Conservation (phyloP, 2,329 filamentous ascomycete genomes). For the Penicillium sp. region DNA sequence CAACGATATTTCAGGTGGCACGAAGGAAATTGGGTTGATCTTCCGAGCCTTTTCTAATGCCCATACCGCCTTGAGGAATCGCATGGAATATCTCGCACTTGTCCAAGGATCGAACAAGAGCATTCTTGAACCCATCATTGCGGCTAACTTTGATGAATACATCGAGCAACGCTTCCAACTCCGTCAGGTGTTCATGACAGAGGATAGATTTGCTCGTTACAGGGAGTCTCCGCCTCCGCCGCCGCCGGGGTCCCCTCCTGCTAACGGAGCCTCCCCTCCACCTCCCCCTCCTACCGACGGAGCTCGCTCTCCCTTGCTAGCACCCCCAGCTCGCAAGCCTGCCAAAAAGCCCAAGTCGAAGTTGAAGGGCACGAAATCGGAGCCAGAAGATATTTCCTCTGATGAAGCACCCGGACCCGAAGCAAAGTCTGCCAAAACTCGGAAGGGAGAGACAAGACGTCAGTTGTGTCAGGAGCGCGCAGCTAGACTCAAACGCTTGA, state of each 20-base stretch:
- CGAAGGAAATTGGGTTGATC: slow-evolving; percentile 66
- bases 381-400: slow-evolving; percentile 5
- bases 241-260: slow-evolving; percentile 5
- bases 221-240: slow-evolving; percentile 24
- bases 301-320: background rate
- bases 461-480: slow-evolving; percentile 30
- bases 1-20: slow-evolving; percentile 91
- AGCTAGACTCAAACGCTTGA: slow-evolving; percentile 26
- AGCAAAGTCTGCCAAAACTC: slow-evolving; percentile 11
- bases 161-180: slow-evolving; percentile 65
- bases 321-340: background rate
- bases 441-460: slow-evolving; percentile 26
- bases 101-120: slow-evolving; percentile 39
- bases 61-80: slow-evolving; percentile 54
- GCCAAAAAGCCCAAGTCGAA: background rate
- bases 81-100: slow-evolving; percentile 47
- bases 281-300: slow-evolving; percentile 5
- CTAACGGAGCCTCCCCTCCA: slow-evolving; percentile 9
- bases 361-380: background rate
- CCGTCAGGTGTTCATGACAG: slow-evolving; percentile 49
- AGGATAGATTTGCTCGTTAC: slow-evolving; percentile 34
- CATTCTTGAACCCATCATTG: slow-evolving; percentile 69
- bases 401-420: slow-evolving; percentile 5
- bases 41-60: slow-evolving; percentile 67
- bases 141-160: slow-evolving; percentile 76